These are phyloP conservation scores for Agrostemma githago DNA, from an alignment of 148 eudicot species.

Conservation along the genomic window DNA sequence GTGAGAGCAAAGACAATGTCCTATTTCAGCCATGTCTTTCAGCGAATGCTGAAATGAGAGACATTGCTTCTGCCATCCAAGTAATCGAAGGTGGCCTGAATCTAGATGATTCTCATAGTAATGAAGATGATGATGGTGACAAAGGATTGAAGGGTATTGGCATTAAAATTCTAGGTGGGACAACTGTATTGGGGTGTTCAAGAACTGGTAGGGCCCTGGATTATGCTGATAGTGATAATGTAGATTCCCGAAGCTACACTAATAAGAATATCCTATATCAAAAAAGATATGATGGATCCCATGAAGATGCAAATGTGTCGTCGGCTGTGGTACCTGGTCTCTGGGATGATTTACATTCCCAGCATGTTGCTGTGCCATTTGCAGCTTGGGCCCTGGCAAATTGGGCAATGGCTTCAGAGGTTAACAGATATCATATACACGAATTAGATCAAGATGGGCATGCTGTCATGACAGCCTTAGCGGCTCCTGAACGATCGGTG, in stretches of 20 bases:
- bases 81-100: constrained; percentile 96
- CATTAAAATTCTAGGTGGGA: constrained; percentile 88
- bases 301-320: constrained; percentile 45
- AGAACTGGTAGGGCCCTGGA: constrained; percentile 44
- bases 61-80: constrained; percentile 86
- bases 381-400: constrained; percentile 98
- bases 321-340: constrained; percentile 94
- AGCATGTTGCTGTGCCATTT: constrained; percentile 96
- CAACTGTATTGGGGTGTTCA: constrained; percentile 75
- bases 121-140: constrained; percentile 71
- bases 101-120: constrained; percentile 58
- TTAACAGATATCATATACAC: constrained; percentile 75
- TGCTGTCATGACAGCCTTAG: constrained; percentile 83
- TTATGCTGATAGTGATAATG: constrained; percentile 26
- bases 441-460: constrained; percentile 88
- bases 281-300: constrained; percentile 41
- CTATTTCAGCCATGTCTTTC: constrained; percentile 60
- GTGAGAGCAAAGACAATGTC: constrained; percentile 55
- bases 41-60: constrained; percentile 78
- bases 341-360: constrained; percentile 98
- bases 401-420: constrained; percentile 95
- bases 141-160: constrained; percentile 85
- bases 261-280: constrained; percentile 35
- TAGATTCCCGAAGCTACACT: constrained; percentile 24
- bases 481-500: constrained; percentile 94